These are phyloP conservation scores for Leptographium flavum DNA, from an alignment of 2,329 filamentous ascomycete genomes.

Conservation along the genomic window DNA sequence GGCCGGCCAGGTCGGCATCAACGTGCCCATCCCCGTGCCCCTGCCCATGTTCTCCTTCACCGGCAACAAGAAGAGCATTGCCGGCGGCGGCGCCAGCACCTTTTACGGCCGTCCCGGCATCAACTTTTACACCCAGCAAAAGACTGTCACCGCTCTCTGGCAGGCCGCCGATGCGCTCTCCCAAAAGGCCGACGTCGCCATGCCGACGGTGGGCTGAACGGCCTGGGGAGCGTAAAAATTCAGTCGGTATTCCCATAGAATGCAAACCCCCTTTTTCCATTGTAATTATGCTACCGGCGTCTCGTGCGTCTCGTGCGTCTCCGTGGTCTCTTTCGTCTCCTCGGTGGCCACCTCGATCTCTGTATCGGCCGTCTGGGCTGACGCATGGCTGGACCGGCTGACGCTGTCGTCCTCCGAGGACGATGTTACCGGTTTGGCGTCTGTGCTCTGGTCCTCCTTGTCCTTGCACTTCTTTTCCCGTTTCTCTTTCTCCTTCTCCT, in stretches of 20 bases:
- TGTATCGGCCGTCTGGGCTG: neutral
- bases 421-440: neutral
- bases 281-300: neutral
- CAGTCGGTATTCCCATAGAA: too few species aligned
- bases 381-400: neutral
- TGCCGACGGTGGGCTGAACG: constrained; percentile 42
- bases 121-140: constrained; percentile 91
- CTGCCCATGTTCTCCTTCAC: constrained; percentile 61
- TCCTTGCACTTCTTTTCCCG: neutral
- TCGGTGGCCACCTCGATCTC: neutral
- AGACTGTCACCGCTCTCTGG: constrained; percentile 95
- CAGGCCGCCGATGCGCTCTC: constrained; percentile 69
- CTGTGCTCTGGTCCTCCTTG: neutral
- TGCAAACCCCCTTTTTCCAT: too few species aligned
- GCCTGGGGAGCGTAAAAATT: neutral
- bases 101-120: constrained; percentile 92
- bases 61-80: constrained; percentile 77
- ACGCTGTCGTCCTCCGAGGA: neutral
- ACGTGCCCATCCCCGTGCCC: constrained; percentile 63
- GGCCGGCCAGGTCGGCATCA: constrained; percentile 79
- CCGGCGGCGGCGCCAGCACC: constrained; percentile 79
- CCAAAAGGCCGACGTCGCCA: constrained; percentile 73
- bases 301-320: neutral
- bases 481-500: neutral
- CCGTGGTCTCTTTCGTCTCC: too few species aligned